Conservation (phyloP, 495 filamentous ascomycete genomes). For the Apiosordaria backusii region DNA sequence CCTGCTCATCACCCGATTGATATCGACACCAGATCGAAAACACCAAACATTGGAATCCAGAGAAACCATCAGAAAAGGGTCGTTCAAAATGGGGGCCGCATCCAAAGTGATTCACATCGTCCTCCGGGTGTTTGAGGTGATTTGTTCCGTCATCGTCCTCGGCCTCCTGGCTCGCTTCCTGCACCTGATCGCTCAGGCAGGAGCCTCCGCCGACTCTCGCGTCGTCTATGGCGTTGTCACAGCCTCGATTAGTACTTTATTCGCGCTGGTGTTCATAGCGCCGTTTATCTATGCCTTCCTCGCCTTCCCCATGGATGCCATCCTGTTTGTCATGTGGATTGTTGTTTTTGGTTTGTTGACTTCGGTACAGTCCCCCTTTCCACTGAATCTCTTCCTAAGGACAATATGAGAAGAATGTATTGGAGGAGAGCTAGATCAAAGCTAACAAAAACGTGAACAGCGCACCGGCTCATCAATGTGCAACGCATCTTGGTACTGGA, state of each 20-base stretch:
- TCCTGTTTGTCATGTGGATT: constrained; percentile 29
- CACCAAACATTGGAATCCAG: background rate
- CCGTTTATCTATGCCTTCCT: constrained; percentile 26
- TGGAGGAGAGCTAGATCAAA: background rate
- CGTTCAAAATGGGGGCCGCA: constrained; percentile 14
- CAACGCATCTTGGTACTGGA: constrained; percentile 21
- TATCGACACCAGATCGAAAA: background rate
- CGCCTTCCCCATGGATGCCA: constrained; percentile 23
- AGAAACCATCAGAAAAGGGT: background rate
- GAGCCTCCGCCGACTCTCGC: constrained; percentile 13
- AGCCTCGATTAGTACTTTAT: constrained; percentile 22
- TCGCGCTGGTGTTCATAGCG: constrained; percentile 22
- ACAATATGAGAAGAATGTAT: background rate
- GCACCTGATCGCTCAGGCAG: constrained; percentile 9
- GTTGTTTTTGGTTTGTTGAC: constrained; percentile 24
- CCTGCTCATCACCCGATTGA: background rate
- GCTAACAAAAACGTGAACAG: constrained; percentile 6
- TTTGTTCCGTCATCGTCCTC: constrained; percentile 25
- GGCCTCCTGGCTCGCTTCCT: constrained; percentile 23
- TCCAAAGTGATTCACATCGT: background rate
- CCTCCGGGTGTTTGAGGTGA: constrained; percentile 25
- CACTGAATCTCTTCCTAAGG: background rate
- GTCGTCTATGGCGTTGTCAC: constrained; percentile 24
- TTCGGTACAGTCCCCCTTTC: constrained; percentile 15
- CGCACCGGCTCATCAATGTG: constrained; percentile 19